These are phyloP conservation scores for Meripilus lineatus DNA, from an alignment of 1,284 basidiomycete species.

Conservation along the genomic window DNA sequence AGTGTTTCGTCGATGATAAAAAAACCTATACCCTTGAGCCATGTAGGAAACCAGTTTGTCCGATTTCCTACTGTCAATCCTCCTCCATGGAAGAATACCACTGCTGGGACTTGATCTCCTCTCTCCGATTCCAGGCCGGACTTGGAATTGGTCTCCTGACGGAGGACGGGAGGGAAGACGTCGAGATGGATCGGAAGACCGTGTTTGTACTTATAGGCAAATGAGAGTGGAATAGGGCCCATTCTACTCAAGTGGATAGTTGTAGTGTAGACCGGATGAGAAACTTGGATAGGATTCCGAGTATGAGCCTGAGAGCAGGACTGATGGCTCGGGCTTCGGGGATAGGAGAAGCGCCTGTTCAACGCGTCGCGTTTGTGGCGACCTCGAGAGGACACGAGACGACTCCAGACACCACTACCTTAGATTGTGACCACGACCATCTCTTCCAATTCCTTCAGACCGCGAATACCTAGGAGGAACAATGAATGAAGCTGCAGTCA, in stretches of 20 bases:
- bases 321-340: too few species aligned
- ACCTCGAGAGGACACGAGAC: too few species aligned
- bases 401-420: too few species aligned
- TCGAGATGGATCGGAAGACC: neutral
- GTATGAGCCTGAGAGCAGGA: neutral
- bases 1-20: neutral
- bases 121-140: neutral
- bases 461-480: too few species aligned
- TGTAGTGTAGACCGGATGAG: too few species aligned
- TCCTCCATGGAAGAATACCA: conserved; percentile 64
- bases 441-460: too few species aligned
- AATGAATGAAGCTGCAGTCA: conserved; percentile 62
- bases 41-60: conserved; percentile 54
- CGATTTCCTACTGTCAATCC: conserved; percentile 55
- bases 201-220: conserved; percentile 1
- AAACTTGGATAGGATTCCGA: too few species aligned
- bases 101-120: conserved; percentile 33
- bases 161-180: neutral
- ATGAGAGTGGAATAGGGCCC: too few species aligned
- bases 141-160: neutral
- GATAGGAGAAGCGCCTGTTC: too few species aligned
- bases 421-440: too few species aligned
- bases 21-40: conserved; percentile 48
- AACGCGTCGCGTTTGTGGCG: too few species aligned
- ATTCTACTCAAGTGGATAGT: too few species aligned